phyloP scores from a whole-genome alignment of 2,329 filamentous ascomycete genomes.

The Fusarium odoratissimum region DNA sequence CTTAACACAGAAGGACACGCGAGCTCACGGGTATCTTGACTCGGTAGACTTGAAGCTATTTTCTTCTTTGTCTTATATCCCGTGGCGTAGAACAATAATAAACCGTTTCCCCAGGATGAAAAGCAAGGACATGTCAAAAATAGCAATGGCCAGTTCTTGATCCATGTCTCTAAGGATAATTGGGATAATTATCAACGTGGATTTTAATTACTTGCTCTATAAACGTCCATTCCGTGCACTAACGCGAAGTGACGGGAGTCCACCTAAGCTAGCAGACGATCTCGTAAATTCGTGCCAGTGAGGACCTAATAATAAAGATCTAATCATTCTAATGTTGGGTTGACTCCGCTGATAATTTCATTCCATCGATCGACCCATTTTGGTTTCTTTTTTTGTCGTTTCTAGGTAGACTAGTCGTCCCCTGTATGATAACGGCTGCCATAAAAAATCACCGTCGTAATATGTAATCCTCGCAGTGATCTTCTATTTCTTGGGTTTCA shows the following conservation, averaged over 20 bases:
- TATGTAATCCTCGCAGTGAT: background rate
- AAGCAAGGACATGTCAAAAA: conserved; percentile 15
- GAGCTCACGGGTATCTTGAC: background rate
- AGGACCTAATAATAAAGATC: conserved; percentile 10
- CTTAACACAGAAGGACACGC: background rate
- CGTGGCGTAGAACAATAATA: background rate
- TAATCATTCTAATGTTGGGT: conserved; percentile 3
- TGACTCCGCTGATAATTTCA: conserved; percentile 34
- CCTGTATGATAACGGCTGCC: background rate
- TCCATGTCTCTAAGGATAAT: conserved; percentile 6
- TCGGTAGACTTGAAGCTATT: background rate
- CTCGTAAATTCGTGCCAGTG: conserved; percentile 24
- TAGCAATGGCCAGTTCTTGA: conserved; percentile 15
- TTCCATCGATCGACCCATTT: conserved; percentile 15
- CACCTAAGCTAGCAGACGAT: conserved; percentile 10
- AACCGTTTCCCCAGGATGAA: background rate
- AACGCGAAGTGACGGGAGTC: background rate
- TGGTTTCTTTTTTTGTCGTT: background rate
- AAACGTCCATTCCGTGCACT: conserved; percentile 15
- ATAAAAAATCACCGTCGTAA: background rate
- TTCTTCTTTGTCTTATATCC: background rate
- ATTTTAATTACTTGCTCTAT: conserved; percentile 5
- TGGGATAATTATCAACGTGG: conserved; percentile 2
- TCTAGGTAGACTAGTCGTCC: background rate
- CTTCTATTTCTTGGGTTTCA: conserved; percentile 6